Evolutionary conservation across 129 eudicot genomes (phyloP).

Genomic region (Kitagawia praeruptora): DNA sequence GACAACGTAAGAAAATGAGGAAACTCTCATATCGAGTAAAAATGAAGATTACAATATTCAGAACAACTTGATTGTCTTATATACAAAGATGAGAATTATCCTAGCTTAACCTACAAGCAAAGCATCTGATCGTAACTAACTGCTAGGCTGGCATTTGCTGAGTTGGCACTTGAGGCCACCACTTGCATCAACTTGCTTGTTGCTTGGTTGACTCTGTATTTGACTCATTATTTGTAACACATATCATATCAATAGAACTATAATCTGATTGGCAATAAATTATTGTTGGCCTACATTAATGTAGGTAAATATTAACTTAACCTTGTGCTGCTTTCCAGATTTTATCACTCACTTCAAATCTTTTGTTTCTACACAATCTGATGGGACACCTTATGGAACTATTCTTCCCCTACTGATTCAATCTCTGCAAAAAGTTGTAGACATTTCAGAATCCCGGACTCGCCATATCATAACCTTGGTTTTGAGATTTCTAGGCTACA

Average conservation of each 20-base stretch:
- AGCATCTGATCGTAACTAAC: no score
- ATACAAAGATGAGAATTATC: no score
- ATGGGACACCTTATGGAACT: conserved; percentile 42
- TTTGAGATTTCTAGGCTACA: conserved; percentile 68
- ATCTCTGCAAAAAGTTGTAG: conserved; percentile 56
- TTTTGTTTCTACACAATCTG: conserved; percentile 29
- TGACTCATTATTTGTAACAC: no score
- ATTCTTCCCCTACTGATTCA: conserved; percentile 67
- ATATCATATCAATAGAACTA: neutral
- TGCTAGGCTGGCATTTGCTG: no score
- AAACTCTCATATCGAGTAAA: no score
- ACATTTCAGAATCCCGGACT: conserved; percentile 54
- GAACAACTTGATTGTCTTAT: no score
- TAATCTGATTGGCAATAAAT: neutral
- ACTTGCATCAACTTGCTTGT: no score
- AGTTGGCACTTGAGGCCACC: no score
- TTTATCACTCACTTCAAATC: conserved; percentile 42
- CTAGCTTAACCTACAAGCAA: no score
- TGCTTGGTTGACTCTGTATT: no score
- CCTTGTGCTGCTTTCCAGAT: conserved; percentile 36
- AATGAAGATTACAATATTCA: no score
- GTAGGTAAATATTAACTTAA: neutral
- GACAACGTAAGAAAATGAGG: no score
- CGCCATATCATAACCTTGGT: conserved; percentile 66
- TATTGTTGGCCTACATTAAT: neutral